Evolutionary conservation across 257 asterid species (phyloP).

Genomic region (Capsicum pubescens): DNA sequence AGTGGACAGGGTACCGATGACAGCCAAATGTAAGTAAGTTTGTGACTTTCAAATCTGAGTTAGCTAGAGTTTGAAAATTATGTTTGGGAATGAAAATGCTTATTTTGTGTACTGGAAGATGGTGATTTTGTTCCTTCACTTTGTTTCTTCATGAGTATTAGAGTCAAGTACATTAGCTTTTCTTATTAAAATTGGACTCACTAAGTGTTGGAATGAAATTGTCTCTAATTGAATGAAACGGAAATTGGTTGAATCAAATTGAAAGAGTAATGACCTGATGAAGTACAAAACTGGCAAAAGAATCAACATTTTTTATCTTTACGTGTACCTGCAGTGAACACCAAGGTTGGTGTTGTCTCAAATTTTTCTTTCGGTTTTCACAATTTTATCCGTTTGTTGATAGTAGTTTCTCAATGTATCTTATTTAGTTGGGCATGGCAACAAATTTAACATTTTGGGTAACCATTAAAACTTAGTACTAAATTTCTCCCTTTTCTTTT

Average conservation of each 20-base stretch:
- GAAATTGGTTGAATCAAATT: not conserved
- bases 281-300: not conserved
- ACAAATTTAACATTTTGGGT: not conserved
- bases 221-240: not conserved
- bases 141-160: too few species aligned
- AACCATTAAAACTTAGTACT: not conserved
- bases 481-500: constrained; percentile 13
- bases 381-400: not conserved
- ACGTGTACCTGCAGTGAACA: not conserved
- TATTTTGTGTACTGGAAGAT: not conserved
- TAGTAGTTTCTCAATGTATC: not conserved
- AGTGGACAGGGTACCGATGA: too few species aligned
- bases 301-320: too few species aligned
- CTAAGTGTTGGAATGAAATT: too few species aligned
- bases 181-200: not conserved
- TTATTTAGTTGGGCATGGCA: not conserved
- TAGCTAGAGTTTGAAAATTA: not conserved
- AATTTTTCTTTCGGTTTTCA: not conserved
- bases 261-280: not conserved
- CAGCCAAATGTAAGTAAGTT: too few species aligned
- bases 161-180: too few species aligned
- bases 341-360: not conserved
- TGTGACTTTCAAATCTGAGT: too few species aligned
- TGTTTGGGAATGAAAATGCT: not conserved
- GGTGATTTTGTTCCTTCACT: not conserved